Percentiles rank a stretch among this genome's conserved stretches.
These are phyloP conservation scores for Schwanniomyces yamadae DNA, from an alignment of 805 yeast species.

Conservation along the genomic window DNA sequence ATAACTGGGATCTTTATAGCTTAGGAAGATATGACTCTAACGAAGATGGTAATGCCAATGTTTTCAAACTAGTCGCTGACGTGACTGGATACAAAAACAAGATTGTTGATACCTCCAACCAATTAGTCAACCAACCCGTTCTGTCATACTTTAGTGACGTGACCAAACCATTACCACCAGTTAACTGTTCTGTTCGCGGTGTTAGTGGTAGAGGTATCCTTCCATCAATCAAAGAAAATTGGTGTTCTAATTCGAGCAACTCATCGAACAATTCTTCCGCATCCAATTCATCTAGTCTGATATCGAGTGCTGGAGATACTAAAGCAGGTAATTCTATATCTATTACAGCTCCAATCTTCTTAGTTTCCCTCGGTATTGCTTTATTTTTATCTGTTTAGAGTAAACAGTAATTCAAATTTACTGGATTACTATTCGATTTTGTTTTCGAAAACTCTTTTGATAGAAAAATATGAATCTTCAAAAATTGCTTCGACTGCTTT, in stretches of 20 bases:
- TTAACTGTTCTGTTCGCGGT: slow-evolving; percentile 34
- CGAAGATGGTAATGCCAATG: slow-evolving; percentile 47
- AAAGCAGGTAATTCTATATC: background rate
- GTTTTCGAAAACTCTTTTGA: too few relatives aligned
- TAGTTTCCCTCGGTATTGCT: background rate
- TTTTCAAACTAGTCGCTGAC: slow-evolving; percentile 42
- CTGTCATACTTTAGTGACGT: slow-evolving; percentile 30
- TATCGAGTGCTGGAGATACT: background rate
- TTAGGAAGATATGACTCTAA: slow-evolving; percentile 42
- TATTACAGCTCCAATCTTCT: background rate
- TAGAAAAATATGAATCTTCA: too few relatives aligned
- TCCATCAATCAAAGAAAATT: slow-evolving; percentile 26
- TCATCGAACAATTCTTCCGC: background rate
- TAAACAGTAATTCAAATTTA: too few relatives aligned
- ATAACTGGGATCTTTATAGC: slow-evolving; percentile 47
- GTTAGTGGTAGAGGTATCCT: slow-evolving; percentile 33
- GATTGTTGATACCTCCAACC: slow-evolving; percentile 31
- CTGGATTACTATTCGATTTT: too few relatives aligned
- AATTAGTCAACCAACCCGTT: slow-evolving; percentile 27
- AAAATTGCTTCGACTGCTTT: too few relatives aligned
- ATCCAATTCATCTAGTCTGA: background rate
- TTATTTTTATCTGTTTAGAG: background rate
- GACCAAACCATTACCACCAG: slow-evolving; percentile 29
- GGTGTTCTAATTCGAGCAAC: slow-evolving; percentile 19
- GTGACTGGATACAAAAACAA: slow-evolving; percentile 26